phyloP scores from a whole-genome alignment of 805 yeast genomes.

The Isabelozyma gotoi region DNA sequence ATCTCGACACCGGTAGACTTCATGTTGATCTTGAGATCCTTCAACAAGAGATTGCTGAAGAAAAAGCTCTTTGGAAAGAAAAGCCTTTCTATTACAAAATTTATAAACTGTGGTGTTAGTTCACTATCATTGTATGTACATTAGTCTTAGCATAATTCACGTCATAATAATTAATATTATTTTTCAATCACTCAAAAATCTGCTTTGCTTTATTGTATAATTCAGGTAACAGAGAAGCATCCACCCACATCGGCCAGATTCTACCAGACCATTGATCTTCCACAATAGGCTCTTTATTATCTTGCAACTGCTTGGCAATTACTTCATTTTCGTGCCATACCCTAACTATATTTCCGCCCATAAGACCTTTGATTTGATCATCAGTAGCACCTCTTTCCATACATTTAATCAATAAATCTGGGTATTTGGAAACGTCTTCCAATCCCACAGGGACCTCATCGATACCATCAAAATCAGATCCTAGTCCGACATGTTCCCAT shows the following conservation, averaged over 20 bases:
- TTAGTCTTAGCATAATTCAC: no score
- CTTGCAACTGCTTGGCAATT: conserved; percentile 16
- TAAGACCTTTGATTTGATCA: conserved; percentile 40
- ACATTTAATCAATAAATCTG: conserved; percentile 37
- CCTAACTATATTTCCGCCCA: conserved; percentile 47
- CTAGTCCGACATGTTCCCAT: conserved; percentile 53
- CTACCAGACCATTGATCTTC: conserved; percentile 45
- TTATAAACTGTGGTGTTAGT: conserved; percentile 29
- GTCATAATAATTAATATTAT: neutral
- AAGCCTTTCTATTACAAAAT: conserved; percentile 23
- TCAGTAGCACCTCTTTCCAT: conserved; percentile 42
- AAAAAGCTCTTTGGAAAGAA: conserved; percentile 22
- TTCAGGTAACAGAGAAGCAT: neutral
- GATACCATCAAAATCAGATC: conserved; percentile 56
- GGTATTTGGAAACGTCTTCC: conserved; percentile 58
- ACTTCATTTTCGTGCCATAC: conserved; percentile 46
- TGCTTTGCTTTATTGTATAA: neutral
- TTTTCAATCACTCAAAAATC: neutral
- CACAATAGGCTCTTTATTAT: conserved; percentile 18
- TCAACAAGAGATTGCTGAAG: conserved; percentile 36
- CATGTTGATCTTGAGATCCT: conserved; percentile 31
- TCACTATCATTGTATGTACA: no score
- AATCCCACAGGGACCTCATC: conserved; percentile 48
- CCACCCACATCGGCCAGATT: conserved; percentile 25
- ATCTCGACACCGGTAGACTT: conserved; percentile 35